phyloP scores from a whole-genome alignment of 208 protist species.

The Endotrypanum monterogeii region DNA sequence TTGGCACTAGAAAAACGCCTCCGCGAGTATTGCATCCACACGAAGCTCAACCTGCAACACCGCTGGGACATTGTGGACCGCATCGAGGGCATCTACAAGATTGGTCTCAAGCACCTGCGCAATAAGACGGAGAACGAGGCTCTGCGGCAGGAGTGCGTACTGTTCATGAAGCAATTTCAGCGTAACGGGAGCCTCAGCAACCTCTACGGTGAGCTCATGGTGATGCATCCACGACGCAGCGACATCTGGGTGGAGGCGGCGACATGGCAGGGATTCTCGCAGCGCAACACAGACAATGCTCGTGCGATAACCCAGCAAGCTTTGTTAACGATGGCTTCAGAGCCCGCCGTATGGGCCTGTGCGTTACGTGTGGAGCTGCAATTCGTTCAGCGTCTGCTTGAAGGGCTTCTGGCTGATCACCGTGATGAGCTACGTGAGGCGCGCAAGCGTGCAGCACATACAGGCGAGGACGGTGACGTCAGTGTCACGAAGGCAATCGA shows the following conservation, averaged over 20 bases:
- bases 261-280: slow-evolving; percentile 60
- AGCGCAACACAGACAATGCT: slow-evolving; percentile 72
- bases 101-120: slow-evolving; percentile 77
- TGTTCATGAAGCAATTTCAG: slow-evolving; percentile 67
- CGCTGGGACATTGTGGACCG: slow-evolving; percentile 83
- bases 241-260: slow-evolving; percentile 83
- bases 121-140: slow-evolving; percentile 52
- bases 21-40: slow-evolving; percentile 56
- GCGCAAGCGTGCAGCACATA: slow-evolving; percentile 16
- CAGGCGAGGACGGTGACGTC: slow-evolving; percentile 8
- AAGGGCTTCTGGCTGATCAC: slow-evolving; percentile 45
- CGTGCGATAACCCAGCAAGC: slow-evolving; percentile 82
- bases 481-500: not conserved
- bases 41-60: slow-evolving; percentile 76
- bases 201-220: slow-evolving; percentile 76
- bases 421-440: slow-evolving; percentile 30
- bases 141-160: slow-evolving; percentile 57
- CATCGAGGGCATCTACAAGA: slow-evolving; percentile 81
- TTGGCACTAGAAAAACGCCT: slow-evolving; percentile 72
- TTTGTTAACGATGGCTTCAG: slow-evolving; percentile 56
- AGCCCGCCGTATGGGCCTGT: slow-evolving; percentile 67
- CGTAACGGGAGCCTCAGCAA: slow-evolving; percentile 64
- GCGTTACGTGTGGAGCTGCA: slow-evolving; percentile 75
- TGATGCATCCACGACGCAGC: slow-evolving; percentile 60
- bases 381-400: slow-evolving; percentile 61